These are phyloP conservation scores for Penicillium polonicum DNA, from an alignment of 2,329 filamentous ascomycete genomes.

Conservation along the genomic window DNA sequence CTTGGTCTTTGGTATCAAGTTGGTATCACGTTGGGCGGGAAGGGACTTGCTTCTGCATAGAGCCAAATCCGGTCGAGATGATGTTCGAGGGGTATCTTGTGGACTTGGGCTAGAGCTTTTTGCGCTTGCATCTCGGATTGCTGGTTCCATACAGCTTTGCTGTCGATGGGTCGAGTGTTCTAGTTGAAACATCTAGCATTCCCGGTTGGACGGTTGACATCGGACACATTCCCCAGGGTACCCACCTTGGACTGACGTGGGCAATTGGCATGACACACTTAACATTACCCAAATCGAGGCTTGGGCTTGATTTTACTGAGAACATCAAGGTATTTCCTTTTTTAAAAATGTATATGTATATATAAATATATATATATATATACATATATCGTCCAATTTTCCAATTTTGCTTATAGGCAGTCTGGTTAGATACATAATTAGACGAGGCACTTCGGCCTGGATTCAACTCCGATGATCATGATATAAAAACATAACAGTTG, in stretches of 20 bases:
- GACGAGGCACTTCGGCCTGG: neutral
- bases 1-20: neutral
- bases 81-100: neutral
- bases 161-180: neutral
- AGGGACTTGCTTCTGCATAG: neutral
- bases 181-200: neutral
- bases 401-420: slow-evolving; percentile 1
- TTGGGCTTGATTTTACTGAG: neutral
- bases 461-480: slow-evolving; percentile 4
- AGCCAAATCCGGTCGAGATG: neutral
- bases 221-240: neutral
- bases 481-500: slow-evolving; percentile 6
- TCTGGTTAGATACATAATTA: slow-evolving; percentile 3
- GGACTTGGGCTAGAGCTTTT: neutral
- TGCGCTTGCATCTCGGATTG: neutral
- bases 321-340: neutral
- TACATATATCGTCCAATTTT: neutral
- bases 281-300: neutral
- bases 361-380: too few relatives aligned
- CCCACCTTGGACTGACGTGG: neutral
- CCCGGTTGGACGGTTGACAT: neutral
- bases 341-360: neutral
- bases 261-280: neutral
- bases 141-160: neutral
- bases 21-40: neutral